Conservation (phyloP, 2,329 filamentous ascomycete species). For the Corinectria fuckeliana region DNA sequence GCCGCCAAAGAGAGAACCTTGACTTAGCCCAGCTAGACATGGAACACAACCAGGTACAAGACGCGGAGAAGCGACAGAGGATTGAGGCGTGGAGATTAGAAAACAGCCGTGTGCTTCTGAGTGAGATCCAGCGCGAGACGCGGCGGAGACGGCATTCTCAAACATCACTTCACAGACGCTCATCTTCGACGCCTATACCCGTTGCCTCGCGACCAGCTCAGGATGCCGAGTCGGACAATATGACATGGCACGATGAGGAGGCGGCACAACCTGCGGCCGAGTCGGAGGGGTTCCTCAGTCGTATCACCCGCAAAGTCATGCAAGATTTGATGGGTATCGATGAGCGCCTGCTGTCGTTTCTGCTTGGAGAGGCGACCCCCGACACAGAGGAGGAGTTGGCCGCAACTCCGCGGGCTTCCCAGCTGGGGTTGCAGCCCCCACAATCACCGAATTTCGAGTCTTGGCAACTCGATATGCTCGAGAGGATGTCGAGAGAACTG, state of each 20-base stretch:
- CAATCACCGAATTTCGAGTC: constrained; percentile 47
- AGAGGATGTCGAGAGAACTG: constrained; percentile 85
- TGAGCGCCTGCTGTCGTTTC: constrained; percentile 80
- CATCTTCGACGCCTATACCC: constrained; percentile 38
- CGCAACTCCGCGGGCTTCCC: constrained; percentile 54
- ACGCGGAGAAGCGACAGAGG: constrained; percentile 77
- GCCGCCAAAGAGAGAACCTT: constrained; percentile 59
- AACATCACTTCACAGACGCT: constrained; percentile 48
- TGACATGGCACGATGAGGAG: constrained; percentile 62
- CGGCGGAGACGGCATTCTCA: constrained; percentile 69
- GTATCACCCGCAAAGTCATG: constrained; percentile 85
- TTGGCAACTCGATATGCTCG: constrained; percentile 82
- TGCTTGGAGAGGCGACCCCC: constrained; percentile 82
- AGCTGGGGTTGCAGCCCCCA: constrained; percentile 36
- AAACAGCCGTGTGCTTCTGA: constrained; percentile 82
- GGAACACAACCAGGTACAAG: constrained; percentile 63
- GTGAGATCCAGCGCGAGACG: constrained; percentile 90
- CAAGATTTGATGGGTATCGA: constrained; percentile 91
- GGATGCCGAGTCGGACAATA: constrained; percentile 47
- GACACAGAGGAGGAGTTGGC: constrained; percentile 55
- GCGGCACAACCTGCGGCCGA: constrained; percentile 53
- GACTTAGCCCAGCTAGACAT: constrained; percentile 58
- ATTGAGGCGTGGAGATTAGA: constrained; percentile 94
- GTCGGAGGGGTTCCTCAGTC: constrained; percentile 76
- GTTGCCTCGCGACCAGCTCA: constrained; percentile 34